Base-by-base conservation (phyloP, 208 protist genomes). In the Leishmania amazonensis region DNA sequence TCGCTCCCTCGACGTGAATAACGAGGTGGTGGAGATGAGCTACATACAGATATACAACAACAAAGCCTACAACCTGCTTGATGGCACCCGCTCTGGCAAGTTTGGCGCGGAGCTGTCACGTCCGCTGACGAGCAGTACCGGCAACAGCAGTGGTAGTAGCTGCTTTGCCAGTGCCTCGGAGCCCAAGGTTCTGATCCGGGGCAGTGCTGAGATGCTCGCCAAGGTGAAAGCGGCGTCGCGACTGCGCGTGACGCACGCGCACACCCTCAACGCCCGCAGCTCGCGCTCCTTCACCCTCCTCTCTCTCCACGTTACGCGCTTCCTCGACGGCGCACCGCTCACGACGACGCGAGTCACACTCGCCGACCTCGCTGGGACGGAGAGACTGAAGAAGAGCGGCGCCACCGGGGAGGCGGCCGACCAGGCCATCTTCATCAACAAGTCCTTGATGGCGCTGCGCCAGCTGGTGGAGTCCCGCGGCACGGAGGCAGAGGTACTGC, bases 361-460 rank as follows among this genome's bases (percentile, higher is more conserved):
- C 11, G 97, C 96, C 51, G 98, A 99, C 87, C 88, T 99, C n/a
- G 97, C 98, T 24, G 97, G 96, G 24, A 96, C 93, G 35, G 98
- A 99, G 88, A 87, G 95, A 4, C 83, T 98, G 19, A 90, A 90
- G 77, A 91, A 94, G 79, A 97, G 94, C 19, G 94, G 90, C 57
- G 94, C 90, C 58, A 85, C 83, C 1, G 97, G 94, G 17, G 86
- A 95, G 73, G 86, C 87, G 28, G 86, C 97, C 47, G 89, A 83
- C 7, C 96, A 99, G 88, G 97, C 96, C 38, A 91, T 92, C 72
- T 89, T 91, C 81, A 99, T 99, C 81, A 98, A 99, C 85, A 84
- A 92, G 73, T 98, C 96, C 1, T 91, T 99, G 35, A 93, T 92
- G 60, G 91, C 91, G 40, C 90, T 99, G 58, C 92, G 98, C 80